These are phyloP conservation scores for Arachnomyces sp. DNA, from an alignment of 2,329 filamentous ascomycete genomes.

Conservation along the genomic window DNA sequence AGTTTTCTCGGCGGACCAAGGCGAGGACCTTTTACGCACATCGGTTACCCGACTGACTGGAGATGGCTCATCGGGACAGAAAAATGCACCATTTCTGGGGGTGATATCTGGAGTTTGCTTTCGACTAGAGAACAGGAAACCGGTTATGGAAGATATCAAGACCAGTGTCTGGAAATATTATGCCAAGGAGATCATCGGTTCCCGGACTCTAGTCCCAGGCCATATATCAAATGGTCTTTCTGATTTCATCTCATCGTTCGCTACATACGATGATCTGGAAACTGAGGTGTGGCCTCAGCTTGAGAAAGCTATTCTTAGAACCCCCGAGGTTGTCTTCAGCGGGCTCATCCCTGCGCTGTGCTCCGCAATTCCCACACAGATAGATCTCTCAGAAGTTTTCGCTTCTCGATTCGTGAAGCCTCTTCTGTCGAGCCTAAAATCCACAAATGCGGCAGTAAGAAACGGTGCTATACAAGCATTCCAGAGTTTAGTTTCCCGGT, in stretches of 20 bases:
- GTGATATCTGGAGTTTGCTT: slow-evolving; percentile 80
- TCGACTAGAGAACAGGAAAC: slow-evolving; percentile 57
- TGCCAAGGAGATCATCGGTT: slow-evolving; percentile 74
- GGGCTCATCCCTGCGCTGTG: slow-evolving; percentile 70
- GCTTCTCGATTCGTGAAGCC: slow-evolving; percentile 71
- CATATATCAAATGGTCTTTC: slow-evolving; percentile 66
- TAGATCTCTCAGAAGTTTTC: slow-evolving; percentile 73
- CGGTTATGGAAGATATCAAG: slow-evolving; percentile 59
- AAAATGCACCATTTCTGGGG: slow-evolving; percentile 71
- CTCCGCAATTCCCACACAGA: slow-evolving; percentile 55
- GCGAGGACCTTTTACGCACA: slow-evolving; percentile 54
- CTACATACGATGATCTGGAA: slow-evolving; percentile 64
- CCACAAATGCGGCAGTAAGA: slow-evolving; percentile 71
- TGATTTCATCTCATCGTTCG: slow-evolving; percentile 77
- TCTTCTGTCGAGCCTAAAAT: slow-evolving; percentile 83
- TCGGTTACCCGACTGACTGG: slow-evolving; percentile 60
- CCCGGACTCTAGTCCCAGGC: slow-evolving; percentile 60
- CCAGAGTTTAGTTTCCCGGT: slow-evolving; percentile 57
- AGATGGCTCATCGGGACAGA: slow-evolving; percentile 58
- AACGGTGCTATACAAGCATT: slow-evolving; percentile 70
- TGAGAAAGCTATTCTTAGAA: slow-evolving; percentile 80
- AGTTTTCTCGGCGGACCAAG: slow-evolving; percentile 55
- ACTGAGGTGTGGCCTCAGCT: slow-evolving; percentile 70
- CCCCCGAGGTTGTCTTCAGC: slow-evolving; percentile 80
- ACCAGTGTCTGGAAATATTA: slow-evolving; percentile 74